Base-by-base conservation (phyloP, 805 yeast species). In the Starmerella geochares region DNA sequence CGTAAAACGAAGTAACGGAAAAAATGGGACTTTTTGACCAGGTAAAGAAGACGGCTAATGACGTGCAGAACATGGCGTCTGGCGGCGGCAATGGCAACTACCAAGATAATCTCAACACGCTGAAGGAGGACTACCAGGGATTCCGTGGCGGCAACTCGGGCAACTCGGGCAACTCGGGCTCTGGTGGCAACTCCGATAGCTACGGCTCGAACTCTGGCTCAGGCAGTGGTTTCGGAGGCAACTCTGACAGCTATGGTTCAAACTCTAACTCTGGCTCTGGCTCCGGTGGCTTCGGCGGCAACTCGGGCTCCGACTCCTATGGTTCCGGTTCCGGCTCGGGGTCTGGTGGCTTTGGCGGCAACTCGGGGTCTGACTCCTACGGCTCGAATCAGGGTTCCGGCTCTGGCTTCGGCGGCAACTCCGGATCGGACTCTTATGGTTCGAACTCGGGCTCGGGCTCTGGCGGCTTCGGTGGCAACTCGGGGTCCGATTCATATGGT, bases 351-450 rank as follows among this genome's bases (percentile, higher is more conserved):
- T 40, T 54, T 25, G 56, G 55, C 51, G 46, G 45, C 45, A 36
- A 29, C 45, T 42, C 45, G 17, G 45, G 43, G 50, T 52, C 51
- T 52, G 53, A 52, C 49, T 46, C 54, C 21, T 54, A 46, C 54
- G 58, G 57, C 31, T 29, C 41, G 24, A 52, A 53, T 55, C 27
- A 42, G 8, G 32, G 32, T 20, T 40, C 44, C 4, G 44, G 44
- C 44, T 40, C 44, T 9, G 44, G 59, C 46, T 59, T 62, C 38
- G 43, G 55, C 49, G 47, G 44, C 44, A 52, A 57, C 49, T 60
- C 64, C 11, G 68, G 58, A 48, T 60, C 64, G 16, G 68, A 68
- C 39, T 62, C 65, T 21, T 61, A 60, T 39, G 64, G 65, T 57
- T 58, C 60, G 11, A 44, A 47, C 27, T 19, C 35, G 21, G 36